Evolutionary conservation across 2,329 filamentous ascomycete species (phyloP).

Genomic region (Arthrobotrys pseudoclavata): DNA sequence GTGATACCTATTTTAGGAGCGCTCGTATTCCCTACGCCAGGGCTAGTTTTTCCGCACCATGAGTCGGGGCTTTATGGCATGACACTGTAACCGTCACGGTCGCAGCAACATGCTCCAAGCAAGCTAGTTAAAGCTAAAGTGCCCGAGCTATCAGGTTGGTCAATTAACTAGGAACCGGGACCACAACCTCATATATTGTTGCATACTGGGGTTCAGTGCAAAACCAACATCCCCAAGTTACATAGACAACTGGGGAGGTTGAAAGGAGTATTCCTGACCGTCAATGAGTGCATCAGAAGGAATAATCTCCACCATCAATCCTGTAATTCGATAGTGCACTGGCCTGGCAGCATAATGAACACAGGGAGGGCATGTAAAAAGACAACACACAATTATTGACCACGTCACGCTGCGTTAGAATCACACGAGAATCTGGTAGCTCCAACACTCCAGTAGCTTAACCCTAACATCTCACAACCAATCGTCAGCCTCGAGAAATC

Average conservation of each 20-base stretch:
- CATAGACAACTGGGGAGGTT: conserved; percentile 16
- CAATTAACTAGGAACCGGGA: conserved; percentile 22
- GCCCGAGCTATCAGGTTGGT: conserved; percentile 43
- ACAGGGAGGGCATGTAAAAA: conserved; percentile 48
- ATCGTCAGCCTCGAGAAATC: conserved; percentile 6
- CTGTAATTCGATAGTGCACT: conserved; percentile 34
- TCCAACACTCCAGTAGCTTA: conserved; percentile 14
- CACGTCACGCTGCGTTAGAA: conserved; percentile 40
- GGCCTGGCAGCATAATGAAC: conserved; percentile 37
- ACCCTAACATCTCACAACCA: conserved; percentile 18
- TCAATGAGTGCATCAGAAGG: conserved; percentile 10
- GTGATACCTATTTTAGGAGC: conserved; percentile 46
- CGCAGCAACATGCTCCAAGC: conserved; percentile 10
- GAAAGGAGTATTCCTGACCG: neutral
- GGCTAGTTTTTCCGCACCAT: conserved; percentile 26
- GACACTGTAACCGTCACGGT: conserved; percentile 27
- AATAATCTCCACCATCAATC: conserved; percentile 26
- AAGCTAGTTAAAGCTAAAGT: conserved; percentile 39
- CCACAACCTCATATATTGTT: conserved; percentile 1
- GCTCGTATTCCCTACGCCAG: conserved; percentile 32
- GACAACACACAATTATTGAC: conserved; percentile 46
- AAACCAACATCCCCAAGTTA: conserved; percentile 28
- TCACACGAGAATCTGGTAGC: conserved; percentile 32
- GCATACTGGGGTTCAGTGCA: conserved; percentile 42
- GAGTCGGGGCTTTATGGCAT: conserved; percentile 39